Percentiles rank a stretch among this genome's conserved stretches.
These are phyloP conservation scores for Chloris gayana DNA, from an alignment of 176 grass and related monocot species.

Conservation along the genomic window DNA sequence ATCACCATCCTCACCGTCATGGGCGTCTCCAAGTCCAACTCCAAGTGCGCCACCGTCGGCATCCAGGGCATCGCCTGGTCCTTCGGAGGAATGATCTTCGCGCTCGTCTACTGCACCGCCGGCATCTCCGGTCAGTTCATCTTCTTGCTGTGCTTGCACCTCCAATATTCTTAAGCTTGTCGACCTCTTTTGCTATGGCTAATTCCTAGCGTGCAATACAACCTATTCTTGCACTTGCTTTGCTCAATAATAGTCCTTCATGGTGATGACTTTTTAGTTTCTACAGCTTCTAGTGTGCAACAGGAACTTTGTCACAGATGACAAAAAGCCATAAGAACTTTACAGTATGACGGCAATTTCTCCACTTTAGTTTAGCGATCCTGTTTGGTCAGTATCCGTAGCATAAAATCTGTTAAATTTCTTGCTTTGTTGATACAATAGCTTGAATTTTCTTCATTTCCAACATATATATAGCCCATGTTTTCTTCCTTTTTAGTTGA, in stretches of 20 bases:
- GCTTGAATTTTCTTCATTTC: slow-evolving; percentile 11
- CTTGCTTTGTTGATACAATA: not conserved
- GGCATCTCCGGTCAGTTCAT: slow-evolving; percentile 73
- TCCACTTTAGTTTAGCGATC: not conserved
- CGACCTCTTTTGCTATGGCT: not conserved
- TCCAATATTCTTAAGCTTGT: not conserved
- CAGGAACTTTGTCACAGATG: not conserved
- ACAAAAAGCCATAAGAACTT: not conserved
- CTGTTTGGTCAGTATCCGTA: not conserved
- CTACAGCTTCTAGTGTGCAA: not conserved
- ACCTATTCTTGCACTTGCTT: slow-evolving; percentile 6
- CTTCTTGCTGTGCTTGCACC: not conserved
- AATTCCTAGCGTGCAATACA: not conserved
- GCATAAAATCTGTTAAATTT: slow-evolving; percentile 11
- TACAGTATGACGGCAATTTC: not conserved
- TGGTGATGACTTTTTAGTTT: slow-evolving; percentile 1
- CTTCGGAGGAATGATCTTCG: slow-evolving; percentile 96
- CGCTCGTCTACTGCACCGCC: slow-evolving; percentile 92
- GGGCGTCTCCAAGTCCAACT: slow-evolving; percentile 63
- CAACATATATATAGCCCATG: not conserved
- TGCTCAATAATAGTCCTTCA: not conserved
- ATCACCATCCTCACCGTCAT: slow-evolving; percentile 92
- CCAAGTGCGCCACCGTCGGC: slow-evolving; percentile 81
- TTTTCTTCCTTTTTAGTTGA: not conserved
- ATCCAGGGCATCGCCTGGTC: slow-evolving; percentile 93